phyloP scores from a whole-genome alignment of 495 filamentous ascomycete genomes.

The Rostrohypoxylon terebratum region DNA sequence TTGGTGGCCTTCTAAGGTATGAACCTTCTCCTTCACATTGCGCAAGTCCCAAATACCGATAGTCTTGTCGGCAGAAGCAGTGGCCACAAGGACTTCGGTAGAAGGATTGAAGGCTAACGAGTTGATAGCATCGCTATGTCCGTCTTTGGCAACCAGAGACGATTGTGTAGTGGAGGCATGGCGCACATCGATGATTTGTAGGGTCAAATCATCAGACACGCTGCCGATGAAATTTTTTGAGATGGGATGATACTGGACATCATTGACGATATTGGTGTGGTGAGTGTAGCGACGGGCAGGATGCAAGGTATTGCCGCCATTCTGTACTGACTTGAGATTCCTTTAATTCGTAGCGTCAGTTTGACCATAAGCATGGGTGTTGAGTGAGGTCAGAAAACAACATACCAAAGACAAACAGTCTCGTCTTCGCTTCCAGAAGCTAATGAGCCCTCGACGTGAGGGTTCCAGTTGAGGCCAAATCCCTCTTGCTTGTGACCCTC shows the following conservation, averaged over 20 bases:
- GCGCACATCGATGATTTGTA: conserved; percentile 90
- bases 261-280: conserved; percentile 92
- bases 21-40: conserved; percentile 85
- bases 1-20: conserved; percentile 84
- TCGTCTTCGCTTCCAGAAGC: conserved; percentile 90
- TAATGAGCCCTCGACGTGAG: conserved; percentile 82
- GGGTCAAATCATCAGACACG: conserved; percentile 93
- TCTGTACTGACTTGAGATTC: conserved; percentile 80
- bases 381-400: not conserved
- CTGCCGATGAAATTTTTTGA: conserved; percentile 85
- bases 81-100: conserved; percentile 86
- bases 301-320: conserved; percentile 75
- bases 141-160: conserved; percentile 71
- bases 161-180: conserved; percentile 69
- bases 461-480: conserved; percentile 95
- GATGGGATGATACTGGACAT: conserved; percentile 92
- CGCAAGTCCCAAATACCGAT: conserved; percentile 96
- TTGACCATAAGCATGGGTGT: not conserved
- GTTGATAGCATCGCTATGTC: conserved; percentile 93
- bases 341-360: conserved; percentile 55
- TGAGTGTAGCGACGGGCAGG: conserved; percentile 83
- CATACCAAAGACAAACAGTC: conserved; percentile 90
- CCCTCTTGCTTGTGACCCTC: conserved; percentile 89
- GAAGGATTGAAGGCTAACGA: conserved; percentile 92
- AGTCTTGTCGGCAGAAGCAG: conserved; percentile 92